Evolutionary conservation across 371 early-diverging fungal genomes (phyloP).

Genomic region (Rhizopus microsporus): DNA sequence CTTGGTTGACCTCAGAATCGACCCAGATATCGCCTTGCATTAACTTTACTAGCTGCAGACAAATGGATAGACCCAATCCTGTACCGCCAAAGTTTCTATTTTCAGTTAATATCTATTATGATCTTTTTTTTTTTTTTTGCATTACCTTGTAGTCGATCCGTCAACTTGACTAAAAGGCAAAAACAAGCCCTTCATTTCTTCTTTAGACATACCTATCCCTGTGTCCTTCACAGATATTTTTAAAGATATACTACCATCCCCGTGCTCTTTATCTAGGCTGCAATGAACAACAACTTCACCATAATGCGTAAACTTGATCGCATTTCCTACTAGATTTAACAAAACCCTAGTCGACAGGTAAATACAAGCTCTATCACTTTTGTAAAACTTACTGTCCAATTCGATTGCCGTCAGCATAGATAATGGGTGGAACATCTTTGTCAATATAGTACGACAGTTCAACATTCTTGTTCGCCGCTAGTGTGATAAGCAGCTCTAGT

Average conservation of each 20-base stretch:
- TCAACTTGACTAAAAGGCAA: slow-evolving; percentile 62
- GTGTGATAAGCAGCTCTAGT: slow-evolving; percentile 53
- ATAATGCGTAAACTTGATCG: slow-evolving; percentile 57
- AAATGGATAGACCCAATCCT: slow-evolving; percentile 66
- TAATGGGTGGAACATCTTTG: slow-evolving; percentile 31
- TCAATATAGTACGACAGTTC: slow-evolving; percentile 55
- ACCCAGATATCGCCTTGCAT: slow-evolving; percentile 62
- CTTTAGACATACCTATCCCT: slow-evolving; percentile 52
- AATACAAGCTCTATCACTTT: neutral
- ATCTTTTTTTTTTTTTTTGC: neutral
- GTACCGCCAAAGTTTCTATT: slow-evolving; percentile 60
- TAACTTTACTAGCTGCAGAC: slow-evolving; percentile 51
- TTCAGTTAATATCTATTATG: neutral
- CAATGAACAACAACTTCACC: slow-evolving; percentile 54
- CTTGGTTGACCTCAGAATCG: slow-evolving; percentile 46
- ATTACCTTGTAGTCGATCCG: slow-evolving; percentile 54
- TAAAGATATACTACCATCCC: slow-evolving; percentile 28
- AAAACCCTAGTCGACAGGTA: slow-evolving; percentile 24
- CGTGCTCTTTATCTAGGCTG: slow-evolving; percentile 18
- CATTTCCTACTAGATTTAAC: slow-evolving; percentile 50
- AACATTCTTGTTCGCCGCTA: slow-evolving; percentile 55
- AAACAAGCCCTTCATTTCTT: slow-evolving; percentile 55
- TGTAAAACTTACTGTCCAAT: slow-evolving; percentile 38
- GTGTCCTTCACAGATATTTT: slow-evolving; percentile 48
- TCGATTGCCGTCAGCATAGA: slow-evolving; percentile 54